Conservation (phyloP, 78 protist genomes). For the Anaeramoeba flamelloides region DNA sequence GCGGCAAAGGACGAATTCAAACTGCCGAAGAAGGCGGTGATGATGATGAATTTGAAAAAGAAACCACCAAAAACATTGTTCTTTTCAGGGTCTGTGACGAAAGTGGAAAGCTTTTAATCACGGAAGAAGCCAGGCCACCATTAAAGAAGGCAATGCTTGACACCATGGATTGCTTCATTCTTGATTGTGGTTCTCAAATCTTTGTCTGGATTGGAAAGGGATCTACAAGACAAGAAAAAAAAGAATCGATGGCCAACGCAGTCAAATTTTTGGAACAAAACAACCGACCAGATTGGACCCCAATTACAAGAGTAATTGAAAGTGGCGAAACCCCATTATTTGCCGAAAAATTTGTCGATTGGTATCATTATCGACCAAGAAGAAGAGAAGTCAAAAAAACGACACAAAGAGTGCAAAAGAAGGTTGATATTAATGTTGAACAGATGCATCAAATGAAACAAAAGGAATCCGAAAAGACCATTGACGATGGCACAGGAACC, state of each 20-base stretch:
- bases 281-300: conserved; percentile 6
- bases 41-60: conserved; percentile 6
- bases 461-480: too few relatives aligned
- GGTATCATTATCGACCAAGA: too few relatives aligned
- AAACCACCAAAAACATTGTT: too few relatives aligned
- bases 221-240: conserved; percentile 13
- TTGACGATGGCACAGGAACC: conserved; percentile 18
- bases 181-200: conserved; percentile 26
- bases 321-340: conserved; percentile 26
- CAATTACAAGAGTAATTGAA: conserved; percentile 15
- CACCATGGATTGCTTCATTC: conserved; percentile 26
- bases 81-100: conserved; percentile 28
- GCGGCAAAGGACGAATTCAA: conserved; percentile 1
- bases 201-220: conserved; percentile 46
- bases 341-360: conserved; percentile 13
- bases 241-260: conserved; percentile 7
- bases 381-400: too few relatives aligned
- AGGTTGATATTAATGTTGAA: too few relatives aligned
- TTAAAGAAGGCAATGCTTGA: conserved; percentile 14
- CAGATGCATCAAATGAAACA: too few relatives aligned
- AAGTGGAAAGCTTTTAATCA: neutral
- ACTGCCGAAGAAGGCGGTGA: conserved; percentile 24
- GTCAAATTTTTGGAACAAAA: neutral
- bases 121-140: conserved; percentile 1
- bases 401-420: too few relatives aligned